phyloP scores from a whole-genome alignment of 1,284 basidiomycete species.

The Phellopilus nigrolimitatus region DNA sequence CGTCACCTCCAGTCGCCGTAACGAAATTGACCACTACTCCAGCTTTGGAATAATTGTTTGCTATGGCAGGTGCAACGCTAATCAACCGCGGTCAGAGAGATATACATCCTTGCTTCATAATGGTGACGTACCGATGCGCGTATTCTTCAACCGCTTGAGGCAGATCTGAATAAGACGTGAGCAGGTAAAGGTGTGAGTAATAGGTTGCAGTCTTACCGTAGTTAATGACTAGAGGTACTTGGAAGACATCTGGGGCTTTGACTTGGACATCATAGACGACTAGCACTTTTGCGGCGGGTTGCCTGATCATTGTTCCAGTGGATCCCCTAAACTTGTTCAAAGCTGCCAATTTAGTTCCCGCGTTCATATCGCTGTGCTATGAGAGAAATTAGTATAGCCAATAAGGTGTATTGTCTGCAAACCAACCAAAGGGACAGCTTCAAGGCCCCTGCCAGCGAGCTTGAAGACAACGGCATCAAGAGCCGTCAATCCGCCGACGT shows the following conservation, averaged over 20 bases:
- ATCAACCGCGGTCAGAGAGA: constrained; percentile 12
- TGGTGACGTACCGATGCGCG: constrained; percentile 69
- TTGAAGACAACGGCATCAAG: constrained; percentile 88
- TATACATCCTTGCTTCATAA: not conserved
- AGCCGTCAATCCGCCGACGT: constrained; percentile 82
- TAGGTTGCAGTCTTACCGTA: constrained; percentile 52
- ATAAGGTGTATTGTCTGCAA: not conserved
- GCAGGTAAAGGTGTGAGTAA: not conserved
- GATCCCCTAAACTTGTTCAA: constrained; percentile 74
- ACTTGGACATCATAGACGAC: constrained; percentile 90
- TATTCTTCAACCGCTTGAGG: constrained; percentile 96
- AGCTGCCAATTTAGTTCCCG: constrained; percentile 73
- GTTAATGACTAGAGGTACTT: constrained; percentile 89
- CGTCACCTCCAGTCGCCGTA: constrained; percentile 93
- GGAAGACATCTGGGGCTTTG: constrained; percentile 83
- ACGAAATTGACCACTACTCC: constrained; percentile 94
- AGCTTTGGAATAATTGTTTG: constrained; percentile 73
- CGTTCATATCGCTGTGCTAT: constrained; percentile 84
- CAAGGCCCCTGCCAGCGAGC: constrained; percentile 78
- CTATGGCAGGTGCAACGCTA: constrained; percentile 78
- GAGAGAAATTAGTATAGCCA: not conserved
- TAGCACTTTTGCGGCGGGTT: constrained; percentile 64
- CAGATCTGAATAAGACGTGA: constrained; percentile 52
- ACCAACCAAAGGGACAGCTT: constrained; percentile 79
- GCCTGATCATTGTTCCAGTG: constrained; percentile 52